phyloP scores from a whole-genome alignment of 2,329 filamentous ascomycete species.

The Aureobasidium sp. region DNA sequence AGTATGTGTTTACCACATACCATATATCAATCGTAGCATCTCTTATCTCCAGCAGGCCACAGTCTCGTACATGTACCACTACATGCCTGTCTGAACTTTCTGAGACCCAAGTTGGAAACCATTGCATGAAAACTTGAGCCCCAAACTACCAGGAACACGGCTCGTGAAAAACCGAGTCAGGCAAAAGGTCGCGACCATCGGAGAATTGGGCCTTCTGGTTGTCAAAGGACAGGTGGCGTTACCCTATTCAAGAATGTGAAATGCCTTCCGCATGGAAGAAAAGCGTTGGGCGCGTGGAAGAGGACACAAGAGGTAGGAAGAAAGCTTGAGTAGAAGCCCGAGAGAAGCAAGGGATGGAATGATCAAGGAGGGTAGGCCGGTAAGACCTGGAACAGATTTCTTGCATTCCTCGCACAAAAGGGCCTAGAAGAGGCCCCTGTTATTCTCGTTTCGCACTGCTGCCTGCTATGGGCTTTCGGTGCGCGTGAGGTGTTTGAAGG shows the following conservation, averaged over 20 bases:
- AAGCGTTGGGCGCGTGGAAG: not conserved
- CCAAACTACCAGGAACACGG: not conserved
- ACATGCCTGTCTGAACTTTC: not conserved
- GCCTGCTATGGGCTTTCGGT: not conserved
- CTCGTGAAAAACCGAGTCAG: not conserved
- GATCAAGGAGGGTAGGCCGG: not conserved
- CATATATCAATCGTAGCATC: not conserved
- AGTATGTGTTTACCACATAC: not conserved
- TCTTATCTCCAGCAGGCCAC: not conserved
- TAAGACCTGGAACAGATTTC: not conserved
- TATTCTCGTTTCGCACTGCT: not conserved
- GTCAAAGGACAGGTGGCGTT: not conserved
- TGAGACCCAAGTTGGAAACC: not conserved
- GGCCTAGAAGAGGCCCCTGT: not conserved
- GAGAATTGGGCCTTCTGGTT: not conserved
- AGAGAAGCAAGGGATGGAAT: not conserved
- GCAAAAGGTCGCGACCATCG: not conserved
- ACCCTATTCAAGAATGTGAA: not conserved
- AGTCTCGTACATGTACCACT: not conserved
- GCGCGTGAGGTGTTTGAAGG: not conserved
- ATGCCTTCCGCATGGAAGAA: not conserved
- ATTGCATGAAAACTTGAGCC: not conserved
- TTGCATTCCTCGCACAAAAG: conserved; percentile 3
- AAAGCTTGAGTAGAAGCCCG: not conserved
- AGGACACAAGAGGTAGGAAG: not conserved